Evolutionary conservation across 192 early-diverging fungal genomes (phyloP), one percentile per base, ranked within the genome.

Genomic region (Dissophora ornata): DNA sequence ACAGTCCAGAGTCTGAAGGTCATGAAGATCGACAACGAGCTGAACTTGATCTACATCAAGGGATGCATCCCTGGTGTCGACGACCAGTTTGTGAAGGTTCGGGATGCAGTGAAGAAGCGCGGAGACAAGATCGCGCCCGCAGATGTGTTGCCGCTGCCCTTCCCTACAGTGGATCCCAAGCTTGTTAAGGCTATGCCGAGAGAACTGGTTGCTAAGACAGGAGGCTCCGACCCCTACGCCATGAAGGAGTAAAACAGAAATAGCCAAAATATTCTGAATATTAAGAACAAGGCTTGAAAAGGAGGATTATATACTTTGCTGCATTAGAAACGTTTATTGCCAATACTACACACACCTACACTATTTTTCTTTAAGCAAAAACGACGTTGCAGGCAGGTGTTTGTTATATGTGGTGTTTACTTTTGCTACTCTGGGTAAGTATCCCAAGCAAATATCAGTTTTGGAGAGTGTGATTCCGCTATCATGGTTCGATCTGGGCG

Each of bases 31-130:
- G 97, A 98, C 71, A 90, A 89, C 38, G 86, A 68, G 7, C 77
- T 95, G 57, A 95, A 97, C 82, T 80, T 96, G 21, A 80, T 99
- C 53, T 99, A 94, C 83, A 91, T 99, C 57, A 96, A 96, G 81
- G 97, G 97, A 24, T 83, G 86, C 28, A 91, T 97, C 2, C 96
- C 97, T 15, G 97, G 97, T 9, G 85, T 86, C 22, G 92, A 95
- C 62, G 89, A 93, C 55, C 89, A 91, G 73, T 95, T 87, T 79
- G 90, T 99, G 34, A 87, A 89, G 80, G 86, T 99, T 12, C 86
- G 84, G 60, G 97, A 99, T 84, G 92, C 96, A 19, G 83, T 95
- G 71, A 92, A 90, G 71, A 89, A 93, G 62, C 79, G 84, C 33
- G 85, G 86, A 25, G 81, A 83, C 45, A 84, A 84, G 51, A 71